Conservation (phyloP, 345 rosid species). For the Eucalyptus tenuipes region DNA sequence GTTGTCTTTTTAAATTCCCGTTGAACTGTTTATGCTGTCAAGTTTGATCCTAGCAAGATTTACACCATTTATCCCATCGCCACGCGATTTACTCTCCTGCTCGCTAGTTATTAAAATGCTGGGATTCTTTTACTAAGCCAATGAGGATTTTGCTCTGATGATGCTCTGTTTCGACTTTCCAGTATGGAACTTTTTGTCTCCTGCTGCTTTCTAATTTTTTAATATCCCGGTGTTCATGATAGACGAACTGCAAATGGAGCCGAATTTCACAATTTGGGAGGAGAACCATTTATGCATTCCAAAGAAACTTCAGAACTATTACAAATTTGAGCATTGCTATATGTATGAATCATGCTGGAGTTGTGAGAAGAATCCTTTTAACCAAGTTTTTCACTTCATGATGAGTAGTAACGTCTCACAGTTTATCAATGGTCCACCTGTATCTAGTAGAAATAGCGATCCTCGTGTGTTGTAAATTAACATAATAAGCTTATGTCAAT, state of each 20-base stretch:
- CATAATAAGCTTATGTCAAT: background rate
- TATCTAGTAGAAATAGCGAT: fast-evolving
- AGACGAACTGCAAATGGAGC: background rate
- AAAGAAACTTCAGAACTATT: fast-evolving
- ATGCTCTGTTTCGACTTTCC: background rate
- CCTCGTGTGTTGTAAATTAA: background rate
- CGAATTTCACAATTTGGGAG: background rate
- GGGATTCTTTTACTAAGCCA: background rate
- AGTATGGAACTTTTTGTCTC: background rate
- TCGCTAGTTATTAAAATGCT: background rate
- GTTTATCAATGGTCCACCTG: background rate
- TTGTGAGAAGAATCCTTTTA: background rate
- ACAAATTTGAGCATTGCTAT: background rate
- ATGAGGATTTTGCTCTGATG: background rate
- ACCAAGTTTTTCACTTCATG: background rate
- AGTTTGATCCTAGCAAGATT: background rate
- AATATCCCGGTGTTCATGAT: fast-evolving
- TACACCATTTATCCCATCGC: fast-evolving
- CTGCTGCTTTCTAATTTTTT: background rate
- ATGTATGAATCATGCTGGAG: background rate
- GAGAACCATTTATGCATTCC: background rate
- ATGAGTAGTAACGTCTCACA: fast-evolving
- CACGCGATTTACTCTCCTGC: fast-evolving
- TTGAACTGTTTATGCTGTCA: background rate
- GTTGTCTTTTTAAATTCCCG: fast-evolving